Conservation (phyloP, 1,284 basidiomycete species). For the Tilletia caries region DNA sequence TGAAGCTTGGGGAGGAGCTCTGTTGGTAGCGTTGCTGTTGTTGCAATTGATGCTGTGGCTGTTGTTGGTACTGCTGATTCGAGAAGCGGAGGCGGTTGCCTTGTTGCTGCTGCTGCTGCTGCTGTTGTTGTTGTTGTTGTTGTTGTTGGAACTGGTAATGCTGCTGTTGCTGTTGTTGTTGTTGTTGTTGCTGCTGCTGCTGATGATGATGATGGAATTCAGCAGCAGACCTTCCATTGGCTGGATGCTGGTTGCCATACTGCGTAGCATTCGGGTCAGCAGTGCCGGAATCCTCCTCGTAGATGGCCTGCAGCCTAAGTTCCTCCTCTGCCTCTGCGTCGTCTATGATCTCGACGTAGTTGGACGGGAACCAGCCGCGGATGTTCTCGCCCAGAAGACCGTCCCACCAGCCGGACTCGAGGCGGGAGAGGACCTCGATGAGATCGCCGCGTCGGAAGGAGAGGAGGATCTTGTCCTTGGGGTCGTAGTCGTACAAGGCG, state of each 20-base stretch:
- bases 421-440: slow-evolving; percentile 86
- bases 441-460: slow-evolving; percentile 82
- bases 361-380: slow-evolving; percentile 94
- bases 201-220: background rate
- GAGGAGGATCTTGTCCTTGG: slow-evolving; percentile 76
- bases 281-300: background rate
- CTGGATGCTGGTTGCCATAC: background rate
- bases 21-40: background rate
- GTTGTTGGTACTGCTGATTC: background rate
- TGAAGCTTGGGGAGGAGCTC: background rate
- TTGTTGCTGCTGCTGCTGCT: slow-evolving; percentile 8
- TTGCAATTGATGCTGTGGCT: background rate
- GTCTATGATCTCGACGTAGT: slow-evolving; percentile 78
- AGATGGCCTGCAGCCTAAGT: background rate
- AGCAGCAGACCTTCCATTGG: background rate
- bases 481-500: slow-evolving; percentile 80
- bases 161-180: slow-evolving; percentile 19
- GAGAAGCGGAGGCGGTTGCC: background rate
- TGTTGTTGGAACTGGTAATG: slow-evolving; percentile 1
- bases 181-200: background rate
- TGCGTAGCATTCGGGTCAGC: background rate
- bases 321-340: slow-evolving; percentile 63
- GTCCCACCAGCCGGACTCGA: slow-evolving; percentile 98
- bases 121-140: slow-evolving; percentile 16
- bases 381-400: slow-evolving; percentile 68